Conservation (phyloP, 73 alveolate species). For the Stentor coeruleus region DNA sequence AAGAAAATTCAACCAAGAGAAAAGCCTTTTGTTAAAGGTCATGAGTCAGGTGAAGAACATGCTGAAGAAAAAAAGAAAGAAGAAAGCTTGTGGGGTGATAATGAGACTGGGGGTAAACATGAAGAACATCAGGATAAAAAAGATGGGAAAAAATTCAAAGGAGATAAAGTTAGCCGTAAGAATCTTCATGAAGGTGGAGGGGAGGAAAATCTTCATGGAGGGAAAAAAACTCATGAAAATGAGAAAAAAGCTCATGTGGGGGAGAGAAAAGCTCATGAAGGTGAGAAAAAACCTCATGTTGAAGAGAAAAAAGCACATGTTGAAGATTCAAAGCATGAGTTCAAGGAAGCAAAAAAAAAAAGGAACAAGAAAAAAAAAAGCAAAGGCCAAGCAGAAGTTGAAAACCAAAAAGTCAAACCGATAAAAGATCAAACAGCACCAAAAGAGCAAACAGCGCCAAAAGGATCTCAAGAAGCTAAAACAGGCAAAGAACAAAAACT, state of each 20-base stretch:
- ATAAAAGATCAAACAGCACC: no score
- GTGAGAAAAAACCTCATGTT: neutral
- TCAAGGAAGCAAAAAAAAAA: neutral
- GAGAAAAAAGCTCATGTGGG: neutral
- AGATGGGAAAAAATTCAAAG: no score
- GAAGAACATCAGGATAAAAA: no score
- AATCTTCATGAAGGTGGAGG: neutral
- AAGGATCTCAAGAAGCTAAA: no score
- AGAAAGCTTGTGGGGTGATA: neutral
- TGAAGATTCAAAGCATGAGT: neutral
- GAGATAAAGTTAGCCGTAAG: no score
- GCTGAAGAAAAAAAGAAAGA: neutral
- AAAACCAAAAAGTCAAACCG: no score
- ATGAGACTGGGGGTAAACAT: neutral
- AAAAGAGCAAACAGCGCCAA: no score
- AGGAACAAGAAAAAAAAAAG: neutral
- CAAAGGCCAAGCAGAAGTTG: no score
- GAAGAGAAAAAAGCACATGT: neutral
- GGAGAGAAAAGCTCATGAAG: neutral
- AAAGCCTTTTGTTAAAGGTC: neutral
- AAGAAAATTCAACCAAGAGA: neutral
- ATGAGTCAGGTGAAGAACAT: neutral
- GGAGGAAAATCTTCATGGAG: neutral
- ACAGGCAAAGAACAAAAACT: no score
- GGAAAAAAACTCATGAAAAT: neutral